Evolutionary conservation across 2,329 filamentous ascomycete species (phyloP).

Genomic region (Cercospora nicotianae): DNA sequence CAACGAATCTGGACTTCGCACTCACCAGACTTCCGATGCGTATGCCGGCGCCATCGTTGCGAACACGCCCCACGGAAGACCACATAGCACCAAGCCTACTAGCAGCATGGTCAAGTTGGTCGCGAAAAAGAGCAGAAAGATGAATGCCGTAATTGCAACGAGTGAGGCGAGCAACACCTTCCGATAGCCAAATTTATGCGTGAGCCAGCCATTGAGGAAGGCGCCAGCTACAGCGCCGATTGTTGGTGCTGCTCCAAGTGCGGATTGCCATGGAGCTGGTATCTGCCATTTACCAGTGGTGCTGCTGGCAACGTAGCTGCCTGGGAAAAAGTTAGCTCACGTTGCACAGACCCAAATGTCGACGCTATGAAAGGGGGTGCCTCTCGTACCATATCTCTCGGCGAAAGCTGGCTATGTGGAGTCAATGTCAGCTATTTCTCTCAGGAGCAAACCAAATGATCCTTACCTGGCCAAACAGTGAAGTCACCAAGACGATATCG

Average conservation of each 20-base stretch:
- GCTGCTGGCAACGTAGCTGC: background rate
- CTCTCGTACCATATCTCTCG: constrained; percentile 40
- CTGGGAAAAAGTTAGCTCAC: background rate
- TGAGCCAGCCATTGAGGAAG: constrained; percentile 53
- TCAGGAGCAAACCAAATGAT: background rate
- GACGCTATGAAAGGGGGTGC: background rate
- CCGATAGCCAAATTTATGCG: constrained; percentile 32
- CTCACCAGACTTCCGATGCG: constrained; percentile 20
- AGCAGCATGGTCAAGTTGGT: constrained; percentile 33
- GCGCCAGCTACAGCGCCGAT: constrained; percentile 56
- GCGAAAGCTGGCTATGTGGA: constrained; percentile 46
- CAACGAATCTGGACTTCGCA: background rate
- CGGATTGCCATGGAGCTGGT: constrained; percentile 39
- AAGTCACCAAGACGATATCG: constrained; percentile 46
- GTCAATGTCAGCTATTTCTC: too few relatives aligned
- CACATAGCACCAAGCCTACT: constrained; percentile 37
- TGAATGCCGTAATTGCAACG: constrained; percentile 41
- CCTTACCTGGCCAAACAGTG: constrained; percentile 5
- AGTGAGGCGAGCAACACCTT: constrained; percentile 19
- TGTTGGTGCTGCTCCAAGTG: constrained; percentile 51
- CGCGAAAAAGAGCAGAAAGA: constrained; percentile 34
- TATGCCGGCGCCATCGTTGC: constrained; percentile 19
- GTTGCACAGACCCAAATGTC: background rate
- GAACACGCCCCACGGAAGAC: constrained; percentile 26
- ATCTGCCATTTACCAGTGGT: constrained; percentile 27